Evolutionary conservation across 345 rosid species (phyloP).

Genomic region (Angophora floribunda): DNA sequence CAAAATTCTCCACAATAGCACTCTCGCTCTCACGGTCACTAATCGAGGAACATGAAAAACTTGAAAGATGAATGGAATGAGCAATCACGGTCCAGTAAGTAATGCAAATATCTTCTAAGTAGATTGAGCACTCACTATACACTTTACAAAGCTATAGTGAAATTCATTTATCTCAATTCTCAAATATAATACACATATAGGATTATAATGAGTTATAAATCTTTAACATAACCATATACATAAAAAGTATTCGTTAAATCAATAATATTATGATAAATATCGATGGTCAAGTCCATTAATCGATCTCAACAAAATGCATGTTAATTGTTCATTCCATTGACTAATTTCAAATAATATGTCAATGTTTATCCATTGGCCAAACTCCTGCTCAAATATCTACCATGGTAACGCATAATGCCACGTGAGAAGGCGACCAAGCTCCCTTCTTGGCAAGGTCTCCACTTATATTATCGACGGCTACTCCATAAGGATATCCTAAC

Average conservation of each 20-base stretch:
- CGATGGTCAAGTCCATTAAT: background rate
- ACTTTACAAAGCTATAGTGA: background rate
- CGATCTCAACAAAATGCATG: rapidly evolving
- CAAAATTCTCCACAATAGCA: background rate
- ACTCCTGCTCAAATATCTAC: background rate
- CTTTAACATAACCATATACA: background rate
- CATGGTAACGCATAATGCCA: background rate
- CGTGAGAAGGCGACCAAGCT: rapidly evolving
- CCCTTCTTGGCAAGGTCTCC: rapidly evolving
- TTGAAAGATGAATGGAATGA: rapidly evolving
- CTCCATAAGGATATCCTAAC: background rate
- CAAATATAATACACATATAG: background rate
- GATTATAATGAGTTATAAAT: background rate
- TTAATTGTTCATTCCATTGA: no score
- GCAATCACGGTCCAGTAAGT: background rate
- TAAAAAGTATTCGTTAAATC: background rate
- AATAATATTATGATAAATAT: no score
- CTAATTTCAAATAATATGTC: background rate
- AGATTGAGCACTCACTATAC: background rate
- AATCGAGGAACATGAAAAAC: background rate
- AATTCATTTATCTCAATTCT: background rate
- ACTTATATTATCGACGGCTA: rapidly evolving
- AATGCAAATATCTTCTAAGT: background rate
- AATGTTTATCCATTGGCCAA: background rate
- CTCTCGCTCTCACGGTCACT: rapidly evolving